Base-by-base conservation (phyloP, 1,139 yeast species). In the Scheffersomyces stambukii region DNA sequence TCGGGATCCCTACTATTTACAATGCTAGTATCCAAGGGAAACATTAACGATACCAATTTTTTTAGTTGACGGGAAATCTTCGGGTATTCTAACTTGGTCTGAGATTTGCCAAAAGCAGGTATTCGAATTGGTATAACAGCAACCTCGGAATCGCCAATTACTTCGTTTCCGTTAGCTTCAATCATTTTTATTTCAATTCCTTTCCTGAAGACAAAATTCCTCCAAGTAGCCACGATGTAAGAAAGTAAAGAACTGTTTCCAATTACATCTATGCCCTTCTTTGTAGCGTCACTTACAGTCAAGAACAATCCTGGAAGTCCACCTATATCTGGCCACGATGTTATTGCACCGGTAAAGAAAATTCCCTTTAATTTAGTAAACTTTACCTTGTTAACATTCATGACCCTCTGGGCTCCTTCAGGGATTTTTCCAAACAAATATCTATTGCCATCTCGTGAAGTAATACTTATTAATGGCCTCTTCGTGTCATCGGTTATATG, bases 271-370 rank as follows among this genome's bases (percentile, higher is more conserved):
- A 66, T 52, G 19, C 62, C 60, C 26, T 70, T 70, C 32, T 73
- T 70, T 2, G 89, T 89, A 37, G 85, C 82, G 44, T 86, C 96
- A 31, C 88, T 79, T n/a, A 83, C 65, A 0, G 96, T 86, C 32
- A 91, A 59, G 30, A 89, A 75, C 43, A 86, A 60, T 0, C 98
- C 98, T 0, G 97, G 96, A 8, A 91, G 56, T 0, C 98, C 98
- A 8, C 95, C 89, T 5, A 88, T 60, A 13, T 79, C 70, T 5
- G 70, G 55, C 96, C 96, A 89, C 8, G 57, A 39, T 29, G 67
- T 60, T 9, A 83, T 42, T 9, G 63, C 64, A 2, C 98, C 98
- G 0, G 95, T 78, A 6, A 89, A 48, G 45, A 85, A 88, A 3
- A 89, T 64, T 18, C 77, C 74, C 31, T 73, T 68, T 19, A 86